A percentile compares a stretch with the other conserved stretches of the same genome.
phyloP scores from a whole-genome alignment of 257 asterid genomes.

The Nicotiana attenuata region DNA sequence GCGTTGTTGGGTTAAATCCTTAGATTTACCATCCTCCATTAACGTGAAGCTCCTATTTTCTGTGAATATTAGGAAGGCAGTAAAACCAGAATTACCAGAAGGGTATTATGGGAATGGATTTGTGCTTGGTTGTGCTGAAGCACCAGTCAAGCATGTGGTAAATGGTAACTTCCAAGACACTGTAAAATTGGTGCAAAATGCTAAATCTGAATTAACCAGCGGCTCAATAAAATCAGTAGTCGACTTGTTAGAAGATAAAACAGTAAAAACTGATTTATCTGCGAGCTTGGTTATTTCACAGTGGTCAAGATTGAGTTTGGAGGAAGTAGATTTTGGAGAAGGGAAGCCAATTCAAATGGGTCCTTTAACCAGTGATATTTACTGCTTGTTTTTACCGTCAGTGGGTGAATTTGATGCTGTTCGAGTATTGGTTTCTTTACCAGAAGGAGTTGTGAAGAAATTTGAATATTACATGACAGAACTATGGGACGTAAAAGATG shows the following conservation, averaged over 20 bases:
- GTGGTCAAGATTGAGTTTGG: conserved; percentile 77
- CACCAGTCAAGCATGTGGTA: conserved; percentile 38
- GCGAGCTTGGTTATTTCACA: conserved; percentile 69
- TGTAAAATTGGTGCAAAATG: conserved; percentile 57
- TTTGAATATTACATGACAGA: conserved; percentile 64
- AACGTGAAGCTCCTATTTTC: conserved; percentile 61
- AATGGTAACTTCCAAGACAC: conserved; percentile 33
- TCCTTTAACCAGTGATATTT: conserved; percentile 56
- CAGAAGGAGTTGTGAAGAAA: conserved; percentile 38
- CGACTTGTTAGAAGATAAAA: conserved; percentile 47
- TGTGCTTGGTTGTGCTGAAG: conserved; percentile 64
- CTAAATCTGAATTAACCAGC: conserved; percentile 32
- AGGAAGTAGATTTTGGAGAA: conserved; percentile 71
- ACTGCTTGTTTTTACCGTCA: conserved; percentile 65
- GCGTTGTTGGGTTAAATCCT: conserved; percentile 72
- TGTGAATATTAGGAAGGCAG: conserved; percentile 32
- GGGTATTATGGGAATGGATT: conserved; percentile 87
- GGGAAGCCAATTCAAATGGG: conserved; percentile 79
- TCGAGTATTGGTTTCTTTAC: conserved; percentile 69
- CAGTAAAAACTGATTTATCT: conserved; percentile 34
- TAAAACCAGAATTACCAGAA: conserved; percentile 27
- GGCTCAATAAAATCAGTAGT: conserved; percentile 49
- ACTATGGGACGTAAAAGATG: conserved; percentile 12
- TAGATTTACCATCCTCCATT: conserved; percentile 31
- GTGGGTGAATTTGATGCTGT: conserved; percentile 35